Base-by-base conservation (phyloP, 1,284 basidiomycete species). In the Rhodotorula glutinis region DNA sequence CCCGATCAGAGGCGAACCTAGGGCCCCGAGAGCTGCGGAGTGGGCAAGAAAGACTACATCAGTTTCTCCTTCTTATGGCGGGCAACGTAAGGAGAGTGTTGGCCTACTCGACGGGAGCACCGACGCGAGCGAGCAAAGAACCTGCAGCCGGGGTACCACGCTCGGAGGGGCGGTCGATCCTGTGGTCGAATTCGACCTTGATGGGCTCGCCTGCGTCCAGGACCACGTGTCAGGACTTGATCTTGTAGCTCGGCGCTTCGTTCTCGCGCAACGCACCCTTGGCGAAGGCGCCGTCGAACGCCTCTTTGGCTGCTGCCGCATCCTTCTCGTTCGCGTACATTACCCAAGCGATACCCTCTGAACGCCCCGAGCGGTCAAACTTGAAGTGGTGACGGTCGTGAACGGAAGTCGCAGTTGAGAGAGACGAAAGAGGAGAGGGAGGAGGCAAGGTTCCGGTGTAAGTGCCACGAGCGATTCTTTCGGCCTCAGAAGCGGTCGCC, bases 291-390 rank as follows among this genome's bases (percentile, higher is more conserved):
- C 92, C 92, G 77, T 95, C 85, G 73, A 90, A 91, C 75, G 91
- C 88, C 74, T 88, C 88, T 80, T 90, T 90, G 56, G 93, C 94
- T 70, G 84, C 82, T 60, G 86, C 85, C 38, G 94, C 94, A 77
- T 96, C 89, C 64, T 84, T 83, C 11, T 85, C 77, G 5, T 86
- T 88, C 78, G 90, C 87, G 81, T 88, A 97, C n/a, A 87, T 83
- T 77, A 97, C 83, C 71, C 87, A 85, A 38, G 91, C 94, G 65
- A 85, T 82, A 67, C 94, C 94, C 38, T 85, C 87, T 57, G 94
- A 96, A 77, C 94, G 89, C 74, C 94, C 94, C 75, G 92, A 94
- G 77, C 89, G 88, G 82, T 97, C 94, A 81, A 93, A 98, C 93
- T 96, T 62, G 25, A 51, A 25, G 8, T 4, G 81, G 49, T 85